Evolutionary conservation across 164 flowering plant species (phyloP).

Genomic region (Aristolochia californica): DNA sequence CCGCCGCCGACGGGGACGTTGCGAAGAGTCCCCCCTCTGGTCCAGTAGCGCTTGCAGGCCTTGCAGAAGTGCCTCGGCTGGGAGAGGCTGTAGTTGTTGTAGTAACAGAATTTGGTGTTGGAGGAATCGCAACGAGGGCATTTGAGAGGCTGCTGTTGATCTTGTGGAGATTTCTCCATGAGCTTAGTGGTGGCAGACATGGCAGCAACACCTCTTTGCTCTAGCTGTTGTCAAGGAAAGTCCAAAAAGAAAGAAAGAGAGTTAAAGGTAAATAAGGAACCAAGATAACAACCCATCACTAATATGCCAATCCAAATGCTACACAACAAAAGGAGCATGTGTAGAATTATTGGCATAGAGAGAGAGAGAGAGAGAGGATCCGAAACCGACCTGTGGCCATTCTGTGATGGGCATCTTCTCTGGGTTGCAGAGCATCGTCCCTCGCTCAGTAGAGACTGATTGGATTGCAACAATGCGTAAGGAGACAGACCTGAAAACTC

Average conservation of each 20-base stretch:
- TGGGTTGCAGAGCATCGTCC: background rate
- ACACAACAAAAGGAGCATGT: slow-evolving; percentile 20
- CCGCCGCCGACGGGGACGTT: slow-evolving; percentile 89
- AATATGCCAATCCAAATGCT: slow-evolving; percentile 23
- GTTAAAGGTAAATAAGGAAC: background rate
- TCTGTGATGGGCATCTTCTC: slow-evolving; percentile 5
- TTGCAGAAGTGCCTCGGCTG: slow-evolving; percentile 86
- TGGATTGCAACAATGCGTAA: background rate
- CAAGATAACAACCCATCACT: slow-evolving; percentile 2
- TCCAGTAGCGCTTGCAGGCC: slow-evolving; percentile 84
- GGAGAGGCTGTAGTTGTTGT: slow-evolving; percentile 80
- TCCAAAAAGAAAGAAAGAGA: slow-evolving; percentile 5
- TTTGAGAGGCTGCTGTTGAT: slow-evolving; percentile 19
- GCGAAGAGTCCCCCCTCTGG: slow-evolving; percentile 73
- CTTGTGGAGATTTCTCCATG: slow-evolving; percentile 14
- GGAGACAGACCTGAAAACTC: too few species aligned
- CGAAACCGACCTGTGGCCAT: slow-evolving; percentile 1
- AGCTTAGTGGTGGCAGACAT: slow-evolving; percentile 7
- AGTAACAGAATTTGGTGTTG: slow-evolving; percentile 83
- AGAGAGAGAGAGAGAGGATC: slow-evolving; percentile 2
- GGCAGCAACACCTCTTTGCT: background rate
- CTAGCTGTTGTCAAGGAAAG: background rate
- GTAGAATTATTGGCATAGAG: slow-evolving; percentile 18
- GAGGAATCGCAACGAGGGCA: slow-evolving; percentile 81
- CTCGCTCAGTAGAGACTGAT: background rate